A percentile compares a stretch with the other conserved stretches of the same genome.
phyloP scores from a whole-genome alignment of 768 basidiomycete species.

The Naganishia onofrii region DNA sequence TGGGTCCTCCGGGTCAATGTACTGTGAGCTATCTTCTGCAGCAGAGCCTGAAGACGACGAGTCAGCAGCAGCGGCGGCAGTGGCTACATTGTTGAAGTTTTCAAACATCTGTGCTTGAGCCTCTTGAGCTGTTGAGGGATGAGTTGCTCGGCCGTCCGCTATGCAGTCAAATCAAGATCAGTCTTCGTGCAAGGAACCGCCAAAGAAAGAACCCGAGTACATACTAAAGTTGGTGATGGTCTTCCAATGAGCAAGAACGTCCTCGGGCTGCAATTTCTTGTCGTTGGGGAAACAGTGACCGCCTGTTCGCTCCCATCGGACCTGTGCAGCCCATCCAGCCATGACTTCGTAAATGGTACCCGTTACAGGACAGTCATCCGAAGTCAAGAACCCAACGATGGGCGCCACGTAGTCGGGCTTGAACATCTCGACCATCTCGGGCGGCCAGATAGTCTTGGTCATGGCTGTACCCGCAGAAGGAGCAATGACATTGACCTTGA shows the following conservation, averaged over 20 bases:
- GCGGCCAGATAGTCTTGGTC: slow-evolving; percentile 72
- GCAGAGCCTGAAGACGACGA: slow-evolving; percentile 21
- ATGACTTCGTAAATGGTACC: slow-evolving; percentile 79
- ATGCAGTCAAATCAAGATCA: slow-evolving; percentile 59
- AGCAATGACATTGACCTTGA: slow-evolving; percentile 81
- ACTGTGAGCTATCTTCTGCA: slow-evolving; percentile 32
- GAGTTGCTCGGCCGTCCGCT: slow-evolving; percentile 57
- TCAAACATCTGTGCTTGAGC: slow-evolving; percentile 65
- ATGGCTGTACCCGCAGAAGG: slow-evolving; percentile 87
- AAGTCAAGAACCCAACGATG: slow-evolving; percentile 82
- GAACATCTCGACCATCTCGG: slow-evolving; percentile 77
- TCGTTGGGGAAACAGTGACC: slow-evolving; percentile 71
- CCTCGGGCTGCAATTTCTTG: slow-evolving; percentile 72
- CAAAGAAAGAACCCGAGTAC: slow-evolving; percentile 38
- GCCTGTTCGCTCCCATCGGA: slow-evolving; percentile 86
- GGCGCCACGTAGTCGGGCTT: slow-evolving; percentile 95
- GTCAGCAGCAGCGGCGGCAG: slow-evolving; percentile 35
- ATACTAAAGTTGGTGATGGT: slow-evolving; percentile 78
- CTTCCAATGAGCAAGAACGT: slow-evolving; percentile 74
- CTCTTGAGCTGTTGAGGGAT: slow-evolving; percentile 73
- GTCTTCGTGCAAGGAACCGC: slow-evolving; percentile 24
- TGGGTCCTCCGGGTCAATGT: slow-evolving; percentile 73
- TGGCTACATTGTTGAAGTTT: slow-evolving; percentile 60
- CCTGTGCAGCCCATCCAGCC: slow-evolving; percentile 88
- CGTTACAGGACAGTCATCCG: slow-evolving; percentile 70